Evolutionary conservation across 305 asterid genomes (phyloP).

Genomic region (Solanum hybrid): DNA sequence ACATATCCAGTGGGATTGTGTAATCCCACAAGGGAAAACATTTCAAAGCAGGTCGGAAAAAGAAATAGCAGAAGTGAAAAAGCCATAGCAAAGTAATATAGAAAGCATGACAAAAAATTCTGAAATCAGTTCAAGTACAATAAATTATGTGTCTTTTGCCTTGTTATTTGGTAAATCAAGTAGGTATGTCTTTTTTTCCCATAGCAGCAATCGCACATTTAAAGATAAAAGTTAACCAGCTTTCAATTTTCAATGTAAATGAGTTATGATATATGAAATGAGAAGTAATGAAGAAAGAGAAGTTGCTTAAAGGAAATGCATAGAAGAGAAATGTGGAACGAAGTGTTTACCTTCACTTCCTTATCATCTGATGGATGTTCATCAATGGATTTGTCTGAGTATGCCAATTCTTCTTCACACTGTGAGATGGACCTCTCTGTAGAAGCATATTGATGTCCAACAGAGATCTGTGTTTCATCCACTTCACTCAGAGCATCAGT

Average conservation of each 20-base stretch:
- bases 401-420: slow-evolving; percentile 28
- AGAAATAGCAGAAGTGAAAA: not conserved
- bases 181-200: not conserved
- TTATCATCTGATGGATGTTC: slow-evolving; percentile 29
- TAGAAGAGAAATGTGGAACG: not conserved
- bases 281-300: not conserved
- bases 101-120: not conserved
- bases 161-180: not conserved
- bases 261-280: not conserved
- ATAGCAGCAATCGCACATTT: not conserved
- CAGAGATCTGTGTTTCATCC: slow-evolving; percentile 25
- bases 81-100: not conserved
- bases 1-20: not conserved
- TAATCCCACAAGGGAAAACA: not conserved
- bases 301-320: slow-evolving; percentile 4
- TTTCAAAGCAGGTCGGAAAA: not conserved
- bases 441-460: slow-evolving; percentile 17
- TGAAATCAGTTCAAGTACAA: not conserved
- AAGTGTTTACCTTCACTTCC: slow-evolving; percentile 16
- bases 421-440: slow-evolving; percentile 29
- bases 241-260: not conserved
- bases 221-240: not conserved
- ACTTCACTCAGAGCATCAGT: slow-evolving; percentile 25
- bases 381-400: slow-evolving; percentile 21
- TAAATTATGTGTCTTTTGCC: not conserved